Conservation (phyloP, 176 grass and related monocot species). For the Ensete glaucum region DNA sequence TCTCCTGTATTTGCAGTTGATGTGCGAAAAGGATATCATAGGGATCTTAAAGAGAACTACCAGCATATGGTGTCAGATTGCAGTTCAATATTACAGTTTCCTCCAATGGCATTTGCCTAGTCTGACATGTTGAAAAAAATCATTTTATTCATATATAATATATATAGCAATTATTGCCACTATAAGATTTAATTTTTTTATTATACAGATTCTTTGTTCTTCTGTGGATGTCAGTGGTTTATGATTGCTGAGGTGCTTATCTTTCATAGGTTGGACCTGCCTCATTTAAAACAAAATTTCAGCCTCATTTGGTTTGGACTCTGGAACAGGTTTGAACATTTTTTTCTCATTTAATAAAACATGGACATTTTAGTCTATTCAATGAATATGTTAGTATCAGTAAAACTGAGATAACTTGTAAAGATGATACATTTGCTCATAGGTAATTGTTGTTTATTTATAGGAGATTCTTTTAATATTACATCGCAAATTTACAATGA, state of each 20-base stretch:
- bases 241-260: background rate
- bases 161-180: background rate
- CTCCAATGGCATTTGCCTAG: too few species aligned
- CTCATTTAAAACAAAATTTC: constrained; percentile 68
- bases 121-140: too few species aligned
- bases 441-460: too few species aligned
- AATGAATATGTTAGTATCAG: background rate
- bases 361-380: too few species aligned
- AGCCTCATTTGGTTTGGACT: constrained; percentile 59
- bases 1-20: background rate
- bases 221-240: background rate
- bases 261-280: constrained; percentile 29
- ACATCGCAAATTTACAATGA: too few species aligned
- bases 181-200: background rate
- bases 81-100: too few species aligned
- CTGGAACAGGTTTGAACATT: constrained; percentile 50
- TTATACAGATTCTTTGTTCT: background rate
- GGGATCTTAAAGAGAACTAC: background rate
- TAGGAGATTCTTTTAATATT: too few species aligned
- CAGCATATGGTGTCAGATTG: too few species aligned
- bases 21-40: background rate
- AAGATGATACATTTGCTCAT: too few species aligned
- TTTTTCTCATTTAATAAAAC: constrained; percentile 3
- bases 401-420: too few species aligned
- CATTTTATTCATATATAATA: too few species aligned